Evolutionary conservation across 2,329 filamentous ascomycete genomes (phyloP).

Genomic region (Orbilia quercus): DNA sequence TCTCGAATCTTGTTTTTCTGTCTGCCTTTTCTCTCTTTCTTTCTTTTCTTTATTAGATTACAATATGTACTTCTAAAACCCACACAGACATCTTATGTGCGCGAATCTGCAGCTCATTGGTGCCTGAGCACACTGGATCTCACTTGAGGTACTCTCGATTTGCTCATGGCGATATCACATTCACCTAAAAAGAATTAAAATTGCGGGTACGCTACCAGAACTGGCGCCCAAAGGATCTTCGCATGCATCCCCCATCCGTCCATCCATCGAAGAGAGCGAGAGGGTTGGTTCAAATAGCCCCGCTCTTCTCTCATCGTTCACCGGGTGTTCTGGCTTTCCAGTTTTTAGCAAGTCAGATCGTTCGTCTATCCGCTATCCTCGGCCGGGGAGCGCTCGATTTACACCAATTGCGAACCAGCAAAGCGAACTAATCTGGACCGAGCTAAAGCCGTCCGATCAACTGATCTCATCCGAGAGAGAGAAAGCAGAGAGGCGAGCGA

Average conservation of each 20-base stretch:
- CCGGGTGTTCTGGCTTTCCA: background rate
- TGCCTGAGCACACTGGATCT: background rate
- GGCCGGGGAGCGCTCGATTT: background rate
- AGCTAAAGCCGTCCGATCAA: conserved; percentile 45
- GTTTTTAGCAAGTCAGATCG: background rate
- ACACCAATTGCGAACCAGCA: conserved; percentile 16
- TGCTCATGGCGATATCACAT: conserved; percentile 1
- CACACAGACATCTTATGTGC: too few relatives aligned
- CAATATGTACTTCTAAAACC: too few relatives aligned
- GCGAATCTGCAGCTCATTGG: background rate
- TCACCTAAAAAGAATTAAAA: too few relatives aligned
- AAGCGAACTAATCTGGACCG: conserved; percentile 29
- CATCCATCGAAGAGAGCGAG: too few relatives aligned
- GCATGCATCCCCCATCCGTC: background rate
- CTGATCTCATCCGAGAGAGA: conserved; percentile 21
- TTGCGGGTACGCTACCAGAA: background rate
- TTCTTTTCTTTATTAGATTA: background rate
- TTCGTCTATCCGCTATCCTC: background rate
- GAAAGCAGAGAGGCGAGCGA: background rate
- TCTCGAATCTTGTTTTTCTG: conserved; percentile 4
- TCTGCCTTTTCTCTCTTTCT: background rate
- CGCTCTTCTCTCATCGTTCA: too few relatives aligned
- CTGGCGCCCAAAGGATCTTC: conserved; percentile 2
- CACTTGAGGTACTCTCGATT: background rate
- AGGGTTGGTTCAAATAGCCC: too few relatives aligned